Percentiles rank a stretch among this genome's conserved stretches.
Conservation (phyloP, 345 rosid genomes). For the Lenwebbia sp. region DNA sequence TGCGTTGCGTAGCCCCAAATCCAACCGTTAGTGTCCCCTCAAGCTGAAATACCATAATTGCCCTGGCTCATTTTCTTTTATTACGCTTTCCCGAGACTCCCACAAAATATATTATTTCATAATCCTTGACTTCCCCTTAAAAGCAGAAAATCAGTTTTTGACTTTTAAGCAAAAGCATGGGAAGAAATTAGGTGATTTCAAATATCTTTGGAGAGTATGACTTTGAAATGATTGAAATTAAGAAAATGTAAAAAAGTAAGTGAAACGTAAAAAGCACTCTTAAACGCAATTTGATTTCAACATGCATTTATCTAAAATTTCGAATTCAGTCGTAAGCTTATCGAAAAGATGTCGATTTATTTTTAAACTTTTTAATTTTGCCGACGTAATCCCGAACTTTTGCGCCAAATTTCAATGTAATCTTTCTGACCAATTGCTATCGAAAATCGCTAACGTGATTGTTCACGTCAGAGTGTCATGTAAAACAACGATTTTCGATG, state of each 20-base stretch:
- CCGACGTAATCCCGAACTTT: fast-evolving
- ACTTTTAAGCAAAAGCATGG: background rate
- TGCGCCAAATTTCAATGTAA: fast-evolving
- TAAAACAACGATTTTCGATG: background rate
- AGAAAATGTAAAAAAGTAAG: background rate
- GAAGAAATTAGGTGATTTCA: background rate
- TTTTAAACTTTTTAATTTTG: fast-evolving
- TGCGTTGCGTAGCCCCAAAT: constrained; percentile 22
- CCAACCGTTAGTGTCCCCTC: background rate
- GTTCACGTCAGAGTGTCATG: too few species aligned
- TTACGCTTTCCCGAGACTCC: background rate
- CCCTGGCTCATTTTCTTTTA: background rate
- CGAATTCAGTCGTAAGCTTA: background rate
- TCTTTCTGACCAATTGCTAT: fast-evolving
- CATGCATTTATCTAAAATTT: background rate
- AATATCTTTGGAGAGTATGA: background rate
- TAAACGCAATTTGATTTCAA: background rate
- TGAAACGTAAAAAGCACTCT: background rate
- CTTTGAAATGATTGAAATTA: background rate
- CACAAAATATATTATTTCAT: background rate
- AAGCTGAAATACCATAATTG: background rate
- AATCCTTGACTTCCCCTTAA: background rate
- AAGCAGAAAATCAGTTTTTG: background rate
- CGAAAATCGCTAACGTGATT: background rate
- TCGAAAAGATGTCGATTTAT: fast-evolving